Conservation (phyloP, 2,329 filamentous ascomycete genomes). For the Scedosporium apiospermum region DNA sequence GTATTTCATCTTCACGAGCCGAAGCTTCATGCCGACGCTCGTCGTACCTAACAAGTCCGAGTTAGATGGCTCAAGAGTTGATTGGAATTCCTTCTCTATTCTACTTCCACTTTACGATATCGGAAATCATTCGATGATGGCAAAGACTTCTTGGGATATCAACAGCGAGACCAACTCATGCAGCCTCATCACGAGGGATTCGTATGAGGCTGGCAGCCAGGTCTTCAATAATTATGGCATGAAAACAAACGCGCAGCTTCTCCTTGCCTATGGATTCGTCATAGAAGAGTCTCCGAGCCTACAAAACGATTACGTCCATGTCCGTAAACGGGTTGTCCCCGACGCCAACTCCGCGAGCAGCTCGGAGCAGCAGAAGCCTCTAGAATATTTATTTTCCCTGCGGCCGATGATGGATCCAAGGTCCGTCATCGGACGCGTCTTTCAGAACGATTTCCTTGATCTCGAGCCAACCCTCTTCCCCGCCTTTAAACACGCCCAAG, state of each 20-base stretch:
- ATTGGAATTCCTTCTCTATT: slow-evolving; percentile 52
- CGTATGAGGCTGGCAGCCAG: slow-evolving; percentile 42
- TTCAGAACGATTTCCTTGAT: slow-evolving; percentile 23
- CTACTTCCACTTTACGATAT: slow-evolving; percentile 64
- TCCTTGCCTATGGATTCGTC: slow-evolving; percentile 55
- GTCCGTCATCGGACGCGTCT: slow-evolving; percentile 35
- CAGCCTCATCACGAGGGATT: slow-evolving; percentile 29
- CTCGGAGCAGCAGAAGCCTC: slow-evolving; percentile 10
- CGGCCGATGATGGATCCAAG: slow-evolving; percentile 36
- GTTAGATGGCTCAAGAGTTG: slow-evolving; percentile 14
- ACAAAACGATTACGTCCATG: slow-evolving; percentile 52
- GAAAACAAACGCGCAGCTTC: slow-evolving; percentile 64
- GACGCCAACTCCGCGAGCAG: neutral
- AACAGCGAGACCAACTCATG: slow-evolving; percentile 32
- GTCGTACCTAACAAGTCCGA: slow-evolving; percentile 30
- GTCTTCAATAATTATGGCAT: slow-evolving; percentile 63
- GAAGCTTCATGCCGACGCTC: slow-evolving; percentile 55
- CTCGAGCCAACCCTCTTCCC: slow-evolving; percentile 16
- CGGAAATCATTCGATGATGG: slow-evolving; percentile 58
- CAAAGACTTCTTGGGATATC: slow-evolving; percentile 47
- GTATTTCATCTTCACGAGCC: slow-evolving; percentile 53
- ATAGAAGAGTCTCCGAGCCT: slow-evolving; percentile 35
- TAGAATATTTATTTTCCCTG: slow-evolving; percentile 43
- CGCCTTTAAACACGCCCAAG: slow-evolving; percentile 41
- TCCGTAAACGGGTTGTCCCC: slow-evolving; percentile 32